These are phyloP conservation scores for Cudoniella acicularis DNA, from an alignment of 495 filamentous ascomycete species.

Conservation along the genomic window DNA sequence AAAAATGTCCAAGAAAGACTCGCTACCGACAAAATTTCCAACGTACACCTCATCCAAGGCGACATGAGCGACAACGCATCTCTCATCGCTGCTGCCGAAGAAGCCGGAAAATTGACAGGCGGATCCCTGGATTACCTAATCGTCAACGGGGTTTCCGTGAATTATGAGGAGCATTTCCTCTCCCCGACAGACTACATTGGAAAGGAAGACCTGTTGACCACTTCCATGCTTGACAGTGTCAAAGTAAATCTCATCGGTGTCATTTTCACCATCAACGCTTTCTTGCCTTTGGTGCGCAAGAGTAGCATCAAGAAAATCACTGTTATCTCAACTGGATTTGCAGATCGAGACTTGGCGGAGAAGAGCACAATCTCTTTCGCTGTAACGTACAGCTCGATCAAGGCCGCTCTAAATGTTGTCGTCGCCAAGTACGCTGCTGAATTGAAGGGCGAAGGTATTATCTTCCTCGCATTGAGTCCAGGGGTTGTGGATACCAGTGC, in stretches of 20 bases:
- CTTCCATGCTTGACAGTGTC: slow-evolving; percentile 18
- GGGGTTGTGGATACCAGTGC: slow-evolving; percentile 31
- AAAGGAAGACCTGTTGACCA: slow-evolving; percentile 5
- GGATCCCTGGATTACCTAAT: slow-evolving; percentile 41
- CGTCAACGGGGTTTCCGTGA: slow-evolving; percentile 35
- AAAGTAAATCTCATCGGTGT: slow-evolving; percentile 41
- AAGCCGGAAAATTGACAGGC: slow-evolving; percentile 24
- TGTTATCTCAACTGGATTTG: slow-evolving; percentile 40
- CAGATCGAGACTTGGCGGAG: slow-evolving; percentile 35
- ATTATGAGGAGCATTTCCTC: slow-evolving; percentile 5
- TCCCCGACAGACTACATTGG: slow-evolving; percentile 23
- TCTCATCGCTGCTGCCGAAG: slow-evolving; percentile 28
- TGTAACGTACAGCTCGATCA: slow-evolving; percentile 36
- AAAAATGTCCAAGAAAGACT: slow-evolving; percentile 24
- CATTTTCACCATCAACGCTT: slow-evolving; percentile 42
- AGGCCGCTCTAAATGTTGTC: slow-evolving; percentile 42
- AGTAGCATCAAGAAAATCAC: slow-evolving; percentile 45
- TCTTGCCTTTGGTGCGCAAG: slow-evolving; percentile 41
- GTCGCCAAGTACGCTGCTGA: slow-evolving; percentile 39
- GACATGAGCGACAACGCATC: slow-evolving; percentile 36
- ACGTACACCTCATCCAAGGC: slow-evolving; percentile 32
- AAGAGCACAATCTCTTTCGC: slow-evolving; percentile 23
- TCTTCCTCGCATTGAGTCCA: slow-evolving; percentile 32
- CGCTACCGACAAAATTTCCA: slow-evolving; percentile 24
- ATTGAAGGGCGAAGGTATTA: slow-evolving; percentile 31